A percentile compares a stretch with the other conserved stretches of the same genome.
phyloP scores from a whole-genome alignment of 202 grass and related monocot species.

The Dendrocalamus latiflorus region DNA sequence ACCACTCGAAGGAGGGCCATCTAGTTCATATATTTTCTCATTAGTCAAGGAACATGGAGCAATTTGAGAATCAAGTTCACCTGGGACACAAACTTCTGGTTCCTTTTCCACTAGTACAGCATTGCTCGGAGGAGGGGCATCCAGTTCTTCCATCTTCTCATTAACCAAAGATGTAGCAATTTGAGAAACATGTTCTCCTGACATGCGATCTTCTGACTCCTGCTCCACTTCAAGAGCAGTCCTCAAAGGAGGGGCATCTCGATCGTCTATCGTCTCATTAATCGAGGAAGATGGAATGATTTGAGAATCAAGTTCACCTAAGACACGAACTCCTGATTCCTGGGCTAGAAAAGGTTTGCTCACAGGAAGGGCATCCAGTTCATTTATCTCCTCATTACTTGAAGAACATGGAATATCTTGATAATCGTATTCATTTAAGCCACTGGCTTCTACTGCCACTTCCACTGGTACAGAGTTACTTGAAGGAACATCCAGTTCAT shows the following conservation, averaged over 20 bases:
- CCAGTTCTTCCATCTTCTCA: slow-evolving; percentile 28
- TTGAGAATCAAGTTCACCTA: slow-evolving; percentile 2
- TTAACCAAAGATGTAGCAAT: slow-evolving; percentile 2
- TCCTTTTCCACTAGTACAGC: neutral
- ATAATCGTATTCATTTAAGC: neutral
- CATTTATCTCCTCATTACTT: neutral
- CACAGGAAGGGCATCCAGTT: neutral
- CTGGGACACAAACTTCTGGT: slow-evolving; percentile 18
- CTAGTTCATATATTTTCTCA: slow-evolving; percentile 16
- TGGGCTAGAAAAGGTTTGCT: slow-evolving; percentile 13
- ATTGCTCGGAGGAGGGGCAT: slow-evolving; percentile 6
- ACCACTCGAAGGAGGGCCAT: too few species aligned
- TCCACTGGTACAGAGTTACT: slow-evolving; percentile 18
- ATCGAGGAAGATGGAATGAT: neutral
- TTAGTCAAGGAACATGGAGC: slow-evolving; percentile 3
- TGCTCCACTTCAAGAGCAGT: slow-evolving; percentile 15
- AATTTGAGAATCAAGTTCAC: slow-evolving; percentile 22
- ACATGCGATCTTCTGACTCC: slow-evolving; percentile 8
- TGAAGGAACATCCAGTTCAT: slow-evolving; percentile 18
- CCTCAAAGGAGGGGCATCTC: slow-evolving; percentile 16
- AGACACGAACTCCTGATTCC: neutral
- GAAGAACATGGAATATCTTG: neutral
- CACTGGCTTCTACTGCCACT: neutral
- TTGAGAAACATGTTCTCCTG: slow-evolving; percentile 23
- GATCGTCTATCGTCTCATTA: neutral